phyloP scores from a whole-genome alignment of 2,329 filamentous ascomycete species.

The Xylaria hypoxylon region DNA sequence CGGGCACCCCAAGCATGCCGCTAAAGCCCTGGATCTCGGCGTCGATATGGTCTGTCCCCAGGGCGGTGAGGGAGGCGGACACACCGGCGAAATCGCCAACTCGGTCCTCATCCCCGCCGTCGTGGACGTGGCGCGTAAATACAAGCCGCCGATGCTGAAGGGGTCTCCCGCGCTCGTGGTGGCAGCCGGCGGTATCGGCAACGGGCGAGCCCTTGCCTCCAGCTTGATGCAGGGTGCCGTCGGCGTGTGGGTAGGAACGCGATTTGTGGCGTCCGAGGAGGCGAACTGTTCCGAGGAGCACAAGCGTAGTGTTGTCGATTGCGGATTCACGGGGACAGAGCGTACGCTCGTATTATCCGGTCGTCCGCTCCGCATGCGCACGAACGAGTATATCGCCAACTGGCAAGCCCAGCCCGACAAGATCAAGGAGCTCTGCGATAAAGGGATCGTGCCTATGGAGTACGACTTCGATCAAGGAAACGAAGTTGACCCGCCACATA shows the following conservation, averaged over 20 bases:
- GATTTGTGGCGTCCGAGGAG: constrained; percentile 87
- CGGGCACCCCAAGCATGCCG: constrained; percentile 88
- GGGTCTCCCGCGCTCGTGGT: constrained; percentile 82
- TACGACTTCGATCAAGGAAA: constrained; percentile 85
- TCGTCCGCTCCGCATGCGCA: constrained; percentile 80
- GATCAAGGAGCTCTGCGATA: constrained; percentile 79
- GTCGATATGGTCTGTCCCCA: constrained; percentile 94
- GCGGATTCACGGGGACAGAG: constrained; percentile 81
- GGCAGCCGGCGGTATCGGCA: constrained; percentile 87
- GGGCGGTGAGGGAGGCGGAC: constrained; percentile 92
- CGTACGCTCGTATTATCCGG: constrained; percentile 86
- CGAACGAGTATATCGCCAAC: constrained; percentile 83
- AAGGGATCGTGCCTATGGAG: constrained; percentile 83
- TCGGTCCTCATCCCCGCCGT: constrained; percentile 89
- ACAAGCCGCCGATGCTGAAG: constrained; percentile 74
- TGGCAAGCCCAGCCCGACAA: constrained; percentile 84
- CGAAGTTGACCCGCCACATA: constrained; percentile 85
- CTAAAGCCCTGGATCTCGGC: constrained; percentile 86
- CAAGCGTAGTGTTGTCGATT: constrained; percentile 85
- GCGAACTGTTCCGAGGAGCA: constrained; percentile 84
- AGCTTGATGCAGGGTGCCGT: constrained; percentile 88
- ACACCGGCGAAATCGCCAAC: constrained; percentile 88
- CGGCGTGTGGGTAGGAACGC: constrained; percentile 94
- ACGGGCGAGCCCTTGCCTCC: constrained; percentile 83
- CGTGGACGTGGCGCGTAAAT: constrained; percentile 81